A percentile compares a stretch with the other conserved stretches of the same genome.
phyloP scores from a whole-genome alignment of 1,284 basidiomycete species.

The Vanrija sp. region DNA sequence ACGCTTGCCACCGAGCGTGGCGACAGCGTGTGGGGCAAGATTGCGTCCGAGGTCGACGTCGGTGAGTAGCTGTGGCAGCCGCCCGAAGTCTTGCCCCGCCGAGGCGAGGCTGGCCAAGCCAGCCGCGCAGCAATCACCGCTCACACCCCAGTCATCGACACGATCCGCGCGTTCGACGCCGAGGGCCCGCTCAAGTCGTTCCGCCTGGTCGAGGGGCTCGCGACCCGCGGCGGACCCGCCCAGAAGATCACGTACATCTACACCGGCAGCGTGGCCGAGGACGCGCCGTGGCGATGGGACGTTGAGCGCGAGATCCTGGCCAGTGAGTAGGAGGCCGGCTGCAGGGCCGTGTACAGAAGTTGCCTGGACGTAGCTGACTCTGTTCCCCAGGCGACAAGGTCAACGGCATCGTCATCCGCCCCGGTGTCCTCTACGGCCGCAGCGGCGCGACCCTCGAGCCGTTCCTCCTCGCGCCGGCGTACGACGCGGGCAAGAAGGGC shows the following conservation, averaged over 20 bases:
- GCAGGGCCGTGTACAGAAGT: too few relatives aligned
- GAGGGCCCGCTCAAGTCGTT: slow-evolving; percentile 41
- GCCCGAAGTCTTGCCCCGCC: too few relatives aligned
- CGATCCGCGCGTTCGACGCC: slow-evolving; percentile 40
- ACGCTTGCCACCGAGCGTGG: slow-evolving; percentile 45
- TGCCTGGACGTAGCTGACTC: too few relatives aligned
- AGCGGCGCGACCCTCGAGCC: slow-evolving; percentile 49
- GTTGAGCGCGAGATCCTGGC: slow-evolving; percentile 34
- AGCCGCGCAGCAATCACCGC: background rate
- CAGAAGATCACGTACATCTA: slow-evolving; percentile 53
- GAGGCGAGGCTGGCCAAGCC: background rate
- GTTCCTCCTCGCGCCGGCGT: slow-evolving; percentile 46
- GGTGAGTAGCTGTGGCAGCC: slow-evolving; percentile 41
- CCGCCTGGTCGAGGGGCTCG: slow-evolving; percentile 22
- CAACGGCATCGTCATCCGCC: slow-evolving; percentile 18
- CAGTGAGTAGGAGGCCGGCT: slow-evolving; percentile 25
- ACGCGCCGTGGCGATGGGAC: slow-evolving; percentile 34
- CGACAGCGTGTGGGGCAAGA: slow-evolving; percentile 45
- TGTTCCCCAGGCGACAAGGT: slow-evolving; percentile 17
- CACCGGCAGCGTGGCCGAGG: slow-evolving; percentile 55
- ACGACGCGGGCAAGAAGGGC: slow-evolving; percentile 46
- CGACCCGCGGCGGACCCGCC: slow-evolving; percentile 41
- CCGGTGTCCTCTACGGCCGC: slow-evolving; percentile 44
- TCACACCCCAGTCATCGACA: slow-evolving; percentile 41
- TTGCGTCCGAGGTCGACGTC: slow-evolving; percentile 54